phyloP scores from a whole-genome alignment of 1,284 basidiomycete genomes.

The Heterobasidion occidentale region DNA sequence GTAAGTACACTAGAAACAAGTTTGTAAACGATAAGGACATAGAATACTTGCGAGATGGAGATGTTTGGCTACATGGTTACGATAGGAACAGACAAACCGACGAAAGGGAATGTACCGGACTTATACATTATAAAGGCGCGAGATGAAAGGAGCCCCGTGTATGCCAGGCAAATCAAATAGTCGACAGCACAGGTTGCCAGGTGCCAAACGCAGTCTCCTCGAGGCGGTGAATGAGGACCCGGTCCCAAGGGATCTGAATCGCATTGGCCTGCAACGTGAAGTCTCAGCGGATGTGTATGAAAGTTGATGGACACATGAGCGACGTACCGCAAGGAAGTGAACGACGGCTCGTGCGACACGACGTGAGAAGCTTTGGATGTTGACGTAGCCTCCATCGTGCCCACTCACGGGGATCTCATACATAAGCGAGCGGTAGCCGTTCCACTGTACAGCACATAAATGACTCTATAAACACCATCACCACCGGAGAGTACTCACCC shows the following conservation, averaged over 20 bases:
- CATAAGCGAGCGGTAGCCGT: slow-evolving; percentile 60
- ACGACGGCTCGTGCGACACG: slow-evolving; percentile 62
- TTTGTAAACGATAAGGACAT: no score
- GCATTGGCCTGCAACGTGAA: slow-evolving; percentile 41
- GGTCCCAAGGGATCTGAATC: slow-evolving; percentile 60
- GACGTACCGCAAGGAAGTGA: slow-evolving; percentile 63
- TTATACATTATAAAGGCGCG: background rate
- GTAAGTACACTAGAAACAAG: no score
- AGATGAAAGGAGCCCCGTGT: background rate
- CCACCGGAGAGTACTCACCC: slow-evolving; percentile 29
- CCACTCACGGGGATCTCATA: slow-evolving; percentile 69
- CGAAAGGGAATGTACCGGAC: background rate
- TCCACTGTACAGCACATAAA: slow-evolving; percentile 40
- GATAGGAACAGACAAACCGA: no score
- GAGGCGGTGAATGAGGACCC: slow-evolving; percentile 62
- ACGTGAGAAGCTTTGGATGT: slow-evolving; percentile 59
- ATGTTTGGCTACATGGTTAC: no score
- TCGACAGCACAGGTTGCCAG: slow-evolving; percentile 52
- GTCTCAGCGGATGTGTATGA: background rate
- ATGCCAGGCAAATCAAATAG: slow-evolving; percentile 21
- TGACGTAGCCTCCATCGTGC: slow-evolving; percentile 47
- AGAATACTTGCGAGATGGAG: no score
- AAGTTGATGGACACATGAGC: slow-evolving; percentile 1
- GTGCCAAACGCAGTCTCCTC: slow-evolving; percentile 62
- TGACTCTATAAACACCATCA: background rate